Evolutionary conservation across 2,329 filamentous ascomycete genomes (phyloP).

Genomic region (Colletotrichum tanaceti): DNA sequence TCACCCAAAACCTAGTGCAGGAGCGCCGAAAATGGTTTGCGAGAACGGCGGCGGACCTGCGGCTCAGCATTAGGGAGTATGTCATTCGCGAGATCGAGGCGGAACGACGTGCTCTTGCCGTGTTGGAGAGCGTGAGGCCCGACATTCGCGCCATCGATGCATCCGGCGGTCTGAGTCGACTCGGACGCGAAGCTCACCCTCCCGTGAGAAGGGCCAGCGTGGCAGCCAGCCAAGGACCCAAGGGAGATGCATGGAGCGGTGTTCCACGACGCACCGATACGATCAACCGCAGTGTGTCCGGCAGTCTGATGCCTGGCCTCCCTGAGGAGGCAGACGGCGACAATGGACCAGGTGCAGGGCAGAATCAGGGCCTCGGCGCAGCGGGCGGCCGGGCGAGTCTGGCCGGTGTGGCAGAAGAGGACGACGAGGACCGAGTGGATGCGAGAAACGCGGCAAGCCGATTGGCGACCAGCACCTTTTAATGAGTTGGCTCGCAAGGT

Average conservation of each 20-base stretch:
- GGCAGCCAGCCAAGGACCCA: slow-evolving; percentile 91
- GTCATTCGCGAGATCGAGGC: slow-evolving; percentile 95
- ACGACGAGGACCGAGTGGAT: slow-evolving; percentile 93
- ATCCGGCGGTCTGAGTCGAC: slow-evolving; percentile 86
- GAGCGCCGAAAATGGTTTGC: slow-evolving; percentile 94
- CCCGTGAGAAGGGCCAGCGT: slow-evolving; percentile 77
- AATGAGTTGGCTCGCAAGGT: slow-evolving; percentile 41
- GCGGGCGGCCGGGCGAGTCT: slow-evolving; percentile 62
- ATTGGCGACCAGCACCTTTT: slow-evolving; percentile 94
- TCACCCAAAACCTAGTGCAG: slow-evolving; percentile 87
- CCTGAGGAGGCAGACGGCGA: slow-evolving; percentile 70
- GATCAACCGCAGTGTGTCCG: slow-evolving; percentile 80
- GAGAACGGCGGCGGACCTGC: slow-evolving; percentile 85
- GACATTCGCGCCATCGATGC: slow-evolving; percentile 94
- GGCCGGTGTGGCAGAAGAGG: slow-evolving; percentile 77
- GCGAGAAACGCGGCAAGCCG: slow-evolving; percentile 94
- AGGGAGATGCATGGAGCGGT: slow-evolving; percentile 98
- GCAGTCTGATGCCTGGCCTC: slow-evolving; percentile 74
- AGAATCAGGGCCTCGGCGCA: slow-evolving; percentile 52
- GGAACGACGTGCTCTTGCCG: slow-evolving; percentile 89
- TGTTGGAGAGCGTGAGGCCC: slow-evolving; percentile 91
- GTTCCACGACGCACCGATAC: slow-evolving; percentile 85
- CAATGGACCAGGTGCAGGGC: slow-evolving; percentile 50
- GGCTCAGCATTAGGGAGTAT: slow-evolving; percentile 88
- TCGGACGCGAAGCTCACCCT: slow-evolving; percentile 90